Conservation (phyloP, 257 asterid species). For the Penstemon davidsonii region DNA sequence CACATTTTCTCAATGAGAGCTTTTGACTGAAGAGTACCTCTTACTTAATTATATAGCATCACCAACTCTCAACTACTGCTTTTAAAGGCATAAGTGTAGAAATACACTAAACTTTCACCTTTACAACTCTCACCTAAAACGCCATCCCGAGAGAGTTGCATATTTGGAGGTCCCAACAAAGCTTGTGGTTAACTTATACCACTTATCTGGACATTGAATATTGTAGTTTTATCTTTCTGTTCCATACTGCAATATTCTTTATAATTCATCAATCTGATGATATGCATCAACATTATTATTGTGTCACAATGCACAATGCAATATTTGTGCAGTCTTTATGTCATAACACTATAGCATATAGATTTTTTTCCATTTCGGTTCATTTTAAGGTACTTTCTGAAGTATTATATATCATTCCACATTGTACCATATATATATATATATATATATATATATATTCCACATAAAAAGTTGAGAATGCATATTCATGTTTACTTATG, state of each 20-base stretch:
- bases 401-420: neutral
- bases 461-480: neutral
- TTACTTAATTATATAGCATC: neutral
- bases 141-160: neutral
- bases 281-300: neutral
- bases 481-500: neutral
- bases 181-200: neutral
- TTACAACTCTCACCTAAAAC: neutral
- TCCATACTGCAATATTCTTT: neutral
- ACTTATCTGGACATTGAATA: neutral
- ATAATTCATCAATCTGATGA: slow-evolving; percentile 10
- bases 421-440: no score
- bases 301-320: neutral
- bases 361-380: slow-evolving; percentile 6
- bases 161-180: neutral
- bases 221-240: neutral
- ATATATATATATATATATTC: no score
- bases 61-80: neutral
- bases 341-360: neutral
- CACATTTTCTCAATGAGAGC: neutral
- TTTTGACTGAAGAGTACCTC: neutral
- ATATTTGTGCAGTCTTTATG: neutral
- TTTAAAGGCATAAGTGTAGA: neutral
- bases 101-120: neutral
- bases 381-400: neutral